These are phyloP conservation scores for Chloranthus sessilifolius DNA, from an alignment of 164 flowering plant species.

Conservation along the genomic window DNA sequence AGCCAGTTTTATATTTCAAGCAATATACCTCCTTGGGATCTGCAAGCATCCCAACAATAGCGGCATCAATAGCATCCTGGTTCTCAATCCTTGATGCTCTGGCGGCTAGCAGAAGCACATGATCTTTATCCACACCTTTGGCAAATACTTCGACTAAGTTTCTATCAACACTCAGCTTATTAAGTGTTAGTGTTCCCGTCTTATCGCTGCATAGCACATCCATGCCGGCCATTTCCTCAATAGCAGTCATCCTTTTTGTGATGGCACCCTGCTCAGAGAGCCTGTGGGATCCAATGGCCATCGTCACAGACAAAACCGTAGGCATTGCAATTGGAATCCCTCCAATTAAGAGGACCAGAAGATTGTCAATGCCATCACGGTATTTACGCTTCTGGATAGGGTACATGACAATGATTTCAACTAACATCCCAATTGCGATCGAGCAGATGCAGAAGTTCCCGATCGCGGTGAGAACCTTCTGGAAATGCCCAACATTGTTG, in stretches of 20 bases:
- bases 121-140: slow-evolving; percentile 35
- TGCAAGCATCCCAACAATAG: slow-evolving; percentile 40
- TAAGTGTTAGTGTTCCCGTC: slow-evolving; percentile 37
- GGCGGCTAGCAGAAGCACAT: slow-evolving; percentile 37
- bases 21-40: slow-evolving; percentile 43
- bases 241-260: slow-evolving; percentile 89
- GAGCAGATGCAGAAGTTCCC: slow-evolving; percentile 83
- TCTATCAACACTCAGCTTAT: slow-evolving; percentile 37
- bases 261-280: slow-evolving; percentile 80
- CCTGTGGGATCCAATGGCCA: slow-evolving; percentile 87
- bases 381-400: slow-evolving; percentile 61
- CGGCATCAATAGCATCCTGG: slow-evolving; percentile 45
- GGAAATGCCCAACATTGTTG: slow-evolving; percentile 79
- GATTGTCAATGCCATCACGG: slow-evolving; percentile 72
- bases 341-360: slow-evolving; percentile 77
- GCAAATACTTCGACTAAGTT: slow-evolving; percentile 34
- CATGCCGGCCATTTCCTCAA: slow-evolving; percentile 89
- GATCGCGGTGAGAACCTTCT: slow-evolving; percentile 72
- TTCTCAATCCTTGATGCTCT: slow-evolving; percentile 40
- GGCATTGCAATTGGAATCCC: slow-evolving; percentile 91
- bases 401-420: slow-evolving; percentile 72
- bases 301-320: slow-evolving; percentile 75
- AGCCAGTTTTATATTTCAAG: too few species aligned
- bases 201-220: slow-evolving; percentile 49
- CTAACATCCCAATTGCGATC: slow-evolving; percentile 53